These are phyloP conservation scores for Fragaria ananassa DNA, from an alignment of 306 rosid species.

Conservation along the genomic window DNA sequence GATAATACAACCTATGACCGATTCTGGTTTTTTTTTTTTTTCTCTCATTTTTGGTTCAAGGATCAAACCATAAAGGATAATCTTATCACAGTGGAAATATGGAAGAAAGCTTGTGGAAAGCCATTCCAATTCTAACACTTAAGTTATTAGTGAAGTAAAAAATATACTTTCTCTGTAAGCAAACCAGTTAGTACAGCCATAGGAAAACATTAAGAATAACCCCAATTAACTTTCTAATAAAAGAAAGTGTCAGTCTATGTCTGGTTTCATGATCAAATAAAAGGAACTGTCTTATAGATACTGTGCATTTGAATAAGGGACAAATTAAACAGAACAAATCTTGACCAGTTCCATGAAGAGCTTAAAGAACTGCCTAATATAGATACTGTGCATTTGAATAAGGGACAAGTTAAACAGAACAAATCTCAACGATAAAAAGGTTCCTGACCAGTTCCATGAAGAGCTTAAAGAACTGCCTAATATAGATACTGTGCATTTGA, in stretches of 20 bases:
- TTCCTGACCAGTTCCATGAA: slow-evolving; percentile 60
- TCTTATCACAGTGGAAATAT: not conserved
- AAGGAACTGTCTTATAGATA: not conserved
- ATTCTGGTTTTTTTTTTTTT: not conserved
- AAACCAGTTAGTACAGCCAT: not conserved
- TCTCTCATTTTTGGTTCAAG: not conserved
- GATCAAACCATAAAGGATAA: not conserved
- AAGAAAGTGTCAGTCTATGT: not conserved
- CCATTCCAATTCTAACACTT: not conserved
- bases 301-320: too few species aligned
- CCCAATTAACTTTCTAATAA: not conserved
- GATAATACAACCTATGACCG: not conserved
- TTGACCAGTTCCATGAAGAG: slow-evolving; percentile 68
- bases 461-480: not conserved
- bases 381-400: too few species aligned
- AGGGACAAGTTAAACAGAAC: too few species aligned
- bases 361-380: too few species aligned
- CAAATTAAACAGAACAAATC: too few species aligned
- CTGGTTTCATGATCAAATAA: not conserved
- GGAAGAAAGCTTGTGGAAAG: not conserved
- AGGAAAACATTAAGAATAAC: not conserved
- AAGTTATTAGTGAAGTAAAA: not conserved
- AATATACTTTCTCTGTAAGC: not conserved
- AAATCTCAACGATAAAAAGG: too few species aligned
- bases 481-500: too few species aligned